Evolutionary conservation across 2,329 filamentous ascomycete species (phyloP).

Genomic region (Elsinoe necatrix): DNA sequence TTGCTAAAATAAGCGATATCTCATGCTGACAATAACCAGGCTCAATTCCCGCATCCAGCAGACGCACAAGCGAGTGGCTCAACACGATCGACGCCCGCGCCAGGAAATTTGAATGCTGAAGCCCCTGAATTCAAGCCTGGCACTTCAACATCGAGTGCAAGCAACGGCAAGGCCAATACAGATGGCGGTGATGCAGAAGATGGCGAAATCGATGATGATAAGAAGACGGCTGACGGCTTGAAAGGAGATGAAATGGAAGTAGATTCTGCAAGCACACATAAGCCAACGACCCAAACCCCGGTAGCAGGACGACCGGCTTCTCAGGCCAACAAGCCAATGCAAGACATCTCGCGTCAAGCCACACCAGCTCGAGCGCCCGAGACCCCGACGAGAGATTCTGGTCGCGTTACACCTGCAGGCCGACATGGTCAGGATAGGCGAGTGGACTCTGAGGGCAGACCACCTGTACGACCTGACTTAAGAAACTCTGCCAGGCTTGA

Average conservation of each 20-base stretch:
- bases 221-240: constrained; percentile 23
- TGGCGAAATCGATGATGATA: constrained; percentile 61
- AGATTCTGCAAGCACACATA: background rate
- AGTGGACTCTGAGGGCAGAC: constrained; percentile 27
- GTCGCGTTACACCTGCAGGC: background rate
- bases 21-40: background rate
- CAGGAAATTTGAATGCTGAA: constrained; percentile 41
- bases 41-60: constrained; percentile 2
- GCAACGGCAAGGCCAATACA: background rate
- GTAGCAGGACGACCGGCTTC: background rate
- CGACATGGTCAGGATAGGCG: background rate
- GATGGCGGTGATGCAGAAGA: constrained; percentile 43
- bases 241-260: constrained; percentile 19
- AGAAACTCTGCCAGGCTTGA: constrained; percentile 27
- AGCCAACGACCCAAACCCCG: background rate
- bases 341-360: background rate
- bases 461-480: constrained; percentile 9
- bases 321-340: constrained; percentile 2
- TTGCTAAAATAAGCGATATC: background rate
- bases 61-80: constrained; percentile 28
- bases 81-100: constrained; percentile 35
- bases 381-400: constrained; percentile 3
- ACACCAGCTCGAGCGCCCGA: background rate
- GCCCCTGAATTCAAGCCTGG: constrained; percentile 58
- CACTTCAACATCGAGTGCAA: constrained; percentile 25